phyloP scores from a whole-genome alignment of 2,329 filamentous ascomycete genomes.

The Curvularia eragrostidis region DNA sequence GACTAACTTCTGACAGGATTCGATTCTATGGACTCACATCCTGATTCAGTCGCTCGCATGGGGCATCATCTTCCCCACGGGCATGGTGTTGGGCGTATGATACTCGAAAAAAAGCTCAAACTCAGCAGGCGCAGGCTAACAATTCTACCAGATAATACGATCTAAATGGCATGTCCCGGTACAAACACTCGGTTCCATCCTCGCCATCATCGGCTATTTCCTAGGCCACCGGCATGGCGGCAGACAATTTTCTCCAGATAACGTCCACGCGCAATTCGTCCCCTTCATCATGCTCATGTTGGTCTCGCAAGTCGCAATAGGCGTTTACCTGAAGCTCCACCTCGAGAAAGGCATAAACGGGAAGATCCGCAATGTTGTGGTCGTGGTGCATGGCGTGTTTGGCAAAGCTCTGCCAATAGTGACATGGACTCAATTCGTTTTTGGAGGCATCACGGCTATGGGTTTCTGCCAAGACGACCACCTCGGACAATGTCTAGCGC shows the following conservation, averaged over 20 bases:
- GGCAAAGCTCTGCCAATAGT: constrained; percentile 88
- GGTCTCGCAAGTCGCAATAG: constrained; percentile 76
- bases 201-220: constrained; percentile 86
- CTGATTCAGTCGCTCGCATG: constrained; percentile 85
- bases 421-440: constrained; percentile 92
- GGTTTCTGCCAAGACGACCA: constrained; percentile 95
- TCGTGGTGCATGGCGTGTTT: constrained; percentile 77
- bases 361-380: constrained; percentile 74
- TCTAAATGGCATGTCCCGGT: constrained; percentile 94
- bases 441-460: constrained; percentile 89
- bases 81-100: constrained; percentile 92
- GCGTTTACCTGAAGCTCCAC: constrained; percentile 87
- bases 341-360: constrained; percentile 84
- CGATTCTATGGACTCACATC: constrained; percentile 92
- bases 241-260: constrained; percentile 72
- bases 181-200: constrained; percentile 74
- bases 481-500: constrained; percentile 87
- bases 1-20: constrained; percentile 61
- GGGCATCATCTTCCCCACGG: constrained; percentile 89
- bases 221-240: constrained; percentile 91
- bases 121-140: not conserved
- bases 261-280: constrained; percentile 80
- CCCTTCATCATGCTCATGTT: constrained; percentile 81
- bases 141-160: constrained; percentile 73
- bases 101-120: no score